A percentile compares a stretch with the other conserved stretches of the same genome.
Conservation (phyloP, 1,139 yeast species). For the Debaryomyces psychrophilus region DNA sequence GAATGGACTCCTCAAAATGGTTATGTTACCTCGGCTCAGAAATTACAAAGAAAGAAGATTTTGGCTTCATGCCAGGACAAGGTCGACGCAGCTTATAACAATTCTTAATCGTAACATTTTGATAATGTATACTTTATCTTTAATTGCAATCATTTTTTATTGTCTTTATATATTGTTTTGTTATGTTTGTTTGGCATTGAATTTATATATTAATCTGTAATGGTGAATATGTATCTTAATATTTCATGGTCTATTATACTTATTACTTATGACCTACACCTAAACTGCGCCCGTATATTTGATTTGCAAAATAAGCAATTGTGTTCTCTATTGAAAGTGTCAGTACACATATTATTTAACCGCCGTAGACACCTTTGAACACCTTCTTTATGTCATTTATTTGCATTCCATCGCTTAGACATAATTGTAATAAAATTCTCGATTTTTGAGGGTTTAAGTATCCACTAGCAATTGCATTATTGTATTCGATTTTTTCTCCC, state of each 20-base stretch:
- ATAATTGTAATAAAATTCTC: slow-evolving; percentile 61
- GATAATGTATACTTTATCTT: not conserved
- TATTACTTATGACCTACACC: too few relatives aligned
- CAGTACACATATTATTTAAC: slow-evolving; percentile 4
- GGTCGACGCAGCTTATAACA: slow-evolving; percentile 59
- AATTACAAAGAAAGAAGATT: slow-evolving; percentile 92
- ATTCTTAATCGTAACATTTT: slow-evolving; percentile 7
- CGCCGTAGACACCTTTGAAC: slow-evolving; percentile 46
- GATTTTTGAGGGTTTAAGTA: slow-evolving; percentile 70
- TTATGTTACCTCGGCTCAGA: slow-evolving; percentile 92
- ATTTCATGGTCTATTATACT: not conserved
- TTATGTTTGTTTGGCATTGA: not conserved
- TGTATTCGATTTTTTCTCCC: slow-evolving; percentile 2
- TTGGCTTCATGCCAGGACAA: slow-evolving; percentile 60
- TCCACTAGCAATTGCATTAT: slow-evolving; percentile 55
- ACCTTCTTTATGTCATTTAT: slow-evolving; percentile 46
- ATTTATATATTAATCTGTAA: not conserved
- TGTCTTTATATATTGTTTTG: not conserved
- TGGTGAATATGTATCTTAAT: not conserved
- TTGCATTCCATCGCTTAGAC: slow-evolving; percentile 49
- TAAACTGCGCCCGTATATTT: not conserved
- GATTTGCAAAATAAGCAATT: not conserved
- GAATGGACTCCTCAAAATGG: slow-evolving; percentile 99
- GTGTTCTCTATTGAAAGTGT: too few relatives aligned
- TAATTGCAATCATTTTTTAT: not conserved